A percentile compares a stretch with the other conserved stretches of the same genome.
Evolutionary conservation across 2,329 filamentous ascomycete species (phyloP).

Genomic region (Colletotrichum liaoningense): DNA sequence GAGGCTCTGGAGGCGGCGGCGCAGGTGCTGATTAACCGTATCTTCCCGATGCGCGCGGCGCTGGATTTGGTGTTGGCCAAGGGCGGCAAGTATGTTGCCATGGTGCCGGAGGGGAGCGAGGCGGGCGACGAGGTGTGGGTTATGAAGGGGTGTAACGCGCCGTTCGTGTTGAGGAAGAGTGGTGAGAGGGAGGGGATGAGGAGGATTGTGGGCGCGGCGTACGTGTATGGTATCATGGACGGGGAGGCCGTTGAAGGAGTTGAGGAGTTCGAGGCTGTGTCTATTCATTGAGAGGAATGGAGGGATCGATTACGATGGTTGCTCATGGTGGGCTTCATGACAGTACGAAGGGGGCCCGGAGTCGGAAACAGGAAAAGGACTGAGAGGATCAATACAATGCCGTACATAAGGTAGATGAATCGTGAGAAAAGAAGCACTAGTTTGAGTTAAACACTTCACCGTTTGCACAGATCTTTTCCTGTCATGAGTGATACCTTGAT

Average conservation of each 20-base stretch:
- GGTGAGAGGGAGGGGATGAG: slow-evolving; percentile 18
- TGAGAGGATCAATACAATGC: background rate
- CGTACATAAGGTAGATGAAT: too few relatives aligned
- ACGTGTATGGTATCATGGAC: slow-evolving; percentile 32
- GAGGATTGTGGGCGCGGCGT: slow-evolving; percentile 27
- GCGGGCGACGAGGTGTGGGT: slow-evolving; percentile 33
- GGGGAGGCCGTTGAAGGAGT: slow-evolving; percentile 15
- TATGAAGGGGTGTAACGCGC: slow-evolving; percentile 33
- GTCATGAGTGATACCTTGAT: too few relatives aligned
- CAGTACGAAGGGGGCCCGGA: background rate
- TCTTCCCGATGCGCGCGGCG: slow-evolving; percentile 23
- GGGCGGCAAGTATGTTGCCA: slow-evolving; percentile 19
- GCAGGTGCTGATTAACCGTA: slow-evolving; percentile 29
- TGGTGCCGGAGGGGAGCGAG: slow-evolving; percentile 30
- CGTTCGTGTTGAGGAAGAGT: slow-evolving; percentile 33
- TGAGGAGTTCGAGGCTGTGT: slow-evolving; percentile 15
- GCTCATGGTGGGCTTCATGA: background rate
- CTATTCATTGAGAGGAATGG: slow-evolving; percentile 16
- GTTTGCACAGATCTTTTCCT: too few relatives aligned
- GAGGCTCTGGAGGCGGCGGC: slow-evolving; percentile 32
- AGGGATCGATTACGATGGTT: fast-evolving
- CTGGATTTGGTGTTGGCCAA: slow-evolving; percentile 31
- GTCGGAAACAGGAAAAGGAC: background rate
- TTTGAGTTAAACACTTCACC: too few relatives aligned
- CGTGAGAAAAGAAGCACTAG: too few relatives aligned